Evolutionary conservation across 768 basidiomycete genomes (phyloP), one percentile per base, ranked within the genome.

Genomic region (Pleurotus tuoliensis): DNA sequence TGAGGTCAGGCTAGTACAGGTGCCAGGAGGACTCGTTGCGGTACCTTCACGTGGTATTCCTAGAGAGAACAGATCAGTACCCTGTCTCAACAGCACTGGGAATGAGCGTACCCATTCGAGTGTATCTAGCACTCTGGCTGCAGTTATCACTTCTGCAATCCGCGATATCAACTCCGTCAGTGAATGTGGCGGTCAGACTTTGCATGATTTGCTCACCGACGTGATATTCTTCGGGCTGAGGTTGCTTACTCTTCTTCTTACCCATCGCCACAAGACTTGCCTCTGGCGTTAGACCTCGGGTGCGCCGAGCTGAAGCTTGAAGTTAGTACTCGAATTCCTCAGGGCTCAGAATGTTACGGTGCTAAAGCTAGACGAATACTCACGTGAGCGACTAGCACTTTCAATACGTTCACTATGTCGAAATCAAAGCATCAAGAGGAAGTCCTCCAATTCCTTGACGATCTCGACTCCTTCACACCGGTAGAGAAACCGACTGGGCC

Each of bases 391-490:
- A 38, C 11, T 50, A 34, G 41, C 22, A 34, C 30, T 8, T 46
- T 46, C 48, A 48, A 41, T 45, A 64, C 59, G 49, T 76, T 72
- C 69, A 70, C 77, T 53, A 81, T 78, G 68, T 72, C 85, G 47
- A 91, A 88, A 72, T 86, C 88, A 25, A 92, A 90, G 67, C 30
- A 34, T 34, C 84, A 90, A 58, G 81, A 90, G 65, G 95, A 98
- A 70, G 96, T 92, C 18, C 85, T 94, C 18, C 88, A 87, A 66
- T 87, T 98, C 73, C 87, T 98, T 45, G 93, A 97, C 66, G 94
- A 96, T 67, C 88, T 98, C 48, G 95, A 98, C 68, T 88, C 86
- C 27, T 81, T 96, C 48, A 76, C 84, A 16, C 79, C 81, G 6
- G 51, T 57, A 3, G 56, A 66, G n/a, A 59, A 64, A 41, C 61